Conservation (phyloP, 2,329 filamentous ascomycete species). For the Pseudocercospora pini-densiflorae region DNA sequence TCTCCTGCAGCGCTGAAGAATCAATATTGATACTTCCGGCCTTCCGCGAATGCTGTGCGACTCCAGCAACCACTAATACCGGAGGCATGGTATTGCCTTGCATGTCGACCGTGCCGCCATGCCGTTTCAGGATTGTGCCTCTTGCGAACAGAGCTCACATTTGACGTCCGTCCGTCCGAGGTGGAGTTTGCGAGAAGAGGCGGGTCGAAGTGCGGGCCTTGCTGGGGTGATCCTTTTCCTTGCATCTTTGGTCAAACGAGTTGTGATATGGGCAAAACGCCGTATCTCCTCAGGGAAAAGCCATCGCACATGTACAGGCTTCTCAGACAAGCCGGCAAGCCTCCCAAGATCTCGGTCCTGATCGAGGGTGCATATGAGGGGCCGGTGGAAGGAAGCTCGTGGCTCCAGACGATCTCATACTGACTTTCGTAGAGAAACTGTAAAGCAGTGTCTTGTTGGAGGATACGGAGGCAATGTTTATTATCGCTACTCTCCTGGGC, state of each 20-base stretch:
- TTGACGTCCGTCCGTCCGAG: not conserved
- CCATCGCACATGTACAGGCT: too few species aligned
- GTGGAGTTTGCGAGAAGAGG: not conserved
- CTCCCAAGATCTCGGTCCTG: not conserved
- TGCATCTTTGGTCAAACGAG: not conserved
- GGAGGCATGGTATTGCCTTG: conserved; percentile 2
- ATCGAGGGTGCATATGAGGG: not conserved
- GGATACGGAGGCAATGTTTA: not conserved
- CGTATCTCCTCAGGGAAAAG: not conserved
- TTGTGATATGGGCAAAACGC: not conserved
- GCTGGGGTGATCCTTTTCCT: not conserved
- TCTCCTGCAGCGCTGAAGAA: conserved; percentile 3
- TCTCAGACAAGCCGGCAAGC: not conserved
- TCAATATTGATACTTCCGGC: not conserved
- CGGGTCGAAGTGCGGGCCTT: not conserved
- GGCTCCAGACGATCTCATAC: not conserved
- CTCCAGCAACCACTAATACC: conserved; percentile 1
- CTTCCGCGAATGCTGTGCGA: conserved; percentile 6
- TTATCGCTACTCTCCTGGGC: conserved; percentile 1
- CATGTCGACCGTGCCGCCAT: conserved; percentile 3
- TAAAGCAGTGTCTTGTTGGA: not conserved
- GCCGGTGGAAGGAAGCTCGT: not conserved
- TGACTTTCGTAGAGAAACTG: not conserved
- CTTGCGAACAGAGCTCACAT: not conserved
- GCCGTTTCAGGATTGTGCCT: not conserved